Evolutionary conservation across 176 grass and related monocot species (phyloP), one percentile per base, ranked within the genome.

Genomic region (Canna indica): DNA sequence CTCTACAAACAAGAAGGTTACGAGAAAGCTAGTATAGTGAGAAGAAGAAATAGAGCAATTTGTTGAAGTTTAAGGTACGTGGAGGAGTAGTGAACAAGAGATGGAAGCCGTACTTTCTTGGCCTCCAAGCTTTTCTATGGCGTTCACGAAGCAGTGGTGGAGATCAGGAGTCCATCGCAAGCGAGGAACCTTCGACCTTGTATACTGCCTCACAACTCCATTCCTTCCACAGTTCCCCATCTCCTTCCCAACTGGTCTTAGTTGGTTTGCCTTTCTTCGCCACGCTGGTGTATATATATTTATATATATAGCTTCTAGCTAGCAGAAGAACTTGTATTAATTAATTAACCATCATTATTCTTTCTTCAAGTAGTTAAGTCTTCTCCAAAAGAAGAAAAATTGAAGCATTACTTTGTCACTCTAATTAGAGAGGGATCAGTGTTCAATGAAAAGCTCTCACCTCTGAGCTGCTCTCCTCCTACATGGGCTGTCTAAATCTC

Each of bases 81-180:
- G 25, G 29, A 44, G 53, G 71, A 32, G 2, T 8, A 69, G 33
- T 32, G 31, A 15, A n/a, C n/a, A 42, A 32, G 56, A 82, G 15
- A 66, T 36, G 27, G 36, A 42, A 67, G 69, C 62, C 91, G 27
- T 77, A 95, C 91, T 93, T 47, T 93, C 71, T 14, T 75, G 94
- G 15, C 94, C 84, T 28, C 94, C 94, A 20, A 99, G 94, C 80
- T 73, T 75, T 35, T 78, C 82, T 28, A 99, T 79, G 69, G 94
- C 94, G 35, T 82, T 70, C 46, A 87, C 36, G 72, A 99, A 99
- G 84, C 80, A 82, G 63, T 35, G 82, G 66, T 99, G 89, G 71
- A 99, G 89, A 59, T 99, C 94, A 25, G 74, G 76, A 0, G 94
- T 99, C 94, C 94, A 99, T 75, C 89, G 59, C 77, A 99, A 58